Base-by-base conservation (phyloP, 805 yeast species). In the Vanderwaltozyma tropicalis region DNA sequence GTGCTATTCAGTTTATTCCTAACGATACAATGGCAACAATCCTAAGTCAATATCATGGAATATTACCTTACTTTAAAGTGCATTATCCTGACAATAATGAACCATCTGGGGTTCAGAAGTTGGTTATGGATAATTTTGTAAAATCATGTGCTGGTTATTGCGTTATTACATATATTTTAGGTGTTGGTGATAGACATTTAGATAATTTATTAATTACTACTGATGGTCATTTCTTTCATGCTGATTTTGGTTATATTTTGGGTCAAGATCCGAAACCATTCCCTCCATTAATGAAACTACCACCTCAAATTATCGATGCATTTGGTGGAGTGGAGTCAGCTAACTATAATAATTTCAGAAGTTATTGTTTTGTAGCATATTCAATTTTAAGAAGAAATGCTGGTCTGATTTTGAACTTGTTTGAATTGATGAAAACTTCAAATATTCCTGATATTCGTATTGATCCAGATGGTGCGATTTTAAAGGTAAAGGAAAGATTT, bases 201-300 rank as follows among this genome's bases (percentile, higher is more conserved):
- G 99, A 92, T 53, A 92, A 92, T 52, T 63, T 92, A 45, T 67
- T 92, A 32, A 70, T 85, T 28, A 82, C 78, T 36, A 86, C 78
- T 44, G 81, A 89, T 71, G 80, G 94, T 2, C 84, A 78, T 49
- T 92, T 92, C 56, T 89, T 94, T 74, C 99, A 92, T 61, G 96
- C 95, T 1, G 99, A 92, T 61, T 92, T 85, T 59, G 99, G 99
- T 1, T 92, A 92, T 53, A 89, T 92, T 35, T 64, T 92, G 38
- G 99, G 99, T 0, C 79, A 88, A 37, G 99, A 92, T 58, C 99
- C 99, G 2, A 92, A 92, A 57, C 97, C 97, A 12, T 92, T 92
- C 62, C 97, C 99, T 12, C 99, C 99, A 1, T 69, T 89, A 63
- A 92, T 92, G 96, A 92, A 92, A 54, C 65, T 92, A 28, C 98